phyloP scores from a whole-genome alignment of 2,329 filamentous ascomycete species.

The Ilyonectria destructans region DNA sequence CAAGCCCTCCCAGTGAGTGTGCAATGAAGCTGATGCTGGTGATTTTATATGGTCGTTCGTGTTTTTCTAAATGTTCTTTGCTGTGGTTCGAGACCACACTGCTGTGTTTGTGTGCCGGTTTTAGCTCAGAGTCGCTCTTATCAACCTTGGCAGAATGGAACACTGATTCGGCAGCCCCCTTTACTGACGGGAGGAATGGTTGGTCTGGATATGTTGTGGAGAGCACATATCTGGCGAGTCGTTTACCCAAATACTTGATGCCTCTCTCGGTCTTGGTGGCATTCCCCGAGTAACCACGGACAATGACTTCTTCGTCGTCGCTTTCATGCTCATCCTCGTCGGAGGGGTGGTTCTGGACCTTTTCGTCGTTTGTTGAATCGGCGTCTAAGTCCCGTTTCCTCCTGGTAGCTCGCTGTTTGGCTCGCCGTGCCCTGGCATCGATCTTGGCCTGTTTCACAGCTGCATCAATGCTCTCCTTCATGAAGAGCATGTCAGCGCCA shows the following conservation, averaged over 20 bases:
- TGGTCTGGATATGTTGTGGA: constrained; percentile 95
- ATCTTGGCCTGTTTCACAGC: constrained; percentile 82
- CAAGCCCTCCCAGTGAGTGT: constrained; percentile 90
- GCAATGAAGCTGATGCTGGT: constrained; percentile 96
- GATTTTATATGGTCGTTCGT: constrained; percentile 80
- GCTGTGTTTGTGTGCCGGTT: constrained; percentile 73
- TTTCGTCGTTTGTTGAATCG: constrained; percentile 35
- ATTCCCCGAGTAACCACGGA: constrained; percentile 91
- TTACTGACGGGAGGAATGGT: constrained; percentile 81
- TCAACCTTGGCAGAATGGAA: constrained; percentile 59
- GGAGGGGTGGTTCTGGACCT: constrained; percentile 30
- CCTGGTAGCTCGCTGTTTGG: constrained; percentile 61
- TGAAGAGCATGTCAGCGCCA: constrained; percentile 94
- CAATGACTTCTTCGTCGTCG: constrained; percentile 88
- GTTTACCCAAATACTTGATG: constrained; percentile 97
- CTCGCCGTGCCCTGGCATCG: constrained; percentile 76
- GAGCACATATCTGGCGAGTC: constrained; percentile 91
- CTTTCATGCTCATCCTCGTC: constrained; percentile 43
- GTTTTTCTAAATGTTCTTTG: constrained; percentile 67
- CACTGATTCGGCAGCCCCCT: constrained; percentile 64
- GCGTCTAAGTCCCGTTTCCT: constrained; percentile 23
- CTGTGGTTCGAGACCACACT: constrained; percentile 68
- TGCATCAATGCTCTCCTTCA: constrained; percentile 97
- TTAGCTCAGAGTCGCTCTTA: constrained; percentile 63
- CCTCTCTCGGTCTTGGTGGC: constrained; percentile 92